Evolutionary conservation across 1,284 basidiomycete species (phyloP), one percentile per base, ranked within the genome.

Genomic region (Melanopsichium pennsylvanicum): DNA sequence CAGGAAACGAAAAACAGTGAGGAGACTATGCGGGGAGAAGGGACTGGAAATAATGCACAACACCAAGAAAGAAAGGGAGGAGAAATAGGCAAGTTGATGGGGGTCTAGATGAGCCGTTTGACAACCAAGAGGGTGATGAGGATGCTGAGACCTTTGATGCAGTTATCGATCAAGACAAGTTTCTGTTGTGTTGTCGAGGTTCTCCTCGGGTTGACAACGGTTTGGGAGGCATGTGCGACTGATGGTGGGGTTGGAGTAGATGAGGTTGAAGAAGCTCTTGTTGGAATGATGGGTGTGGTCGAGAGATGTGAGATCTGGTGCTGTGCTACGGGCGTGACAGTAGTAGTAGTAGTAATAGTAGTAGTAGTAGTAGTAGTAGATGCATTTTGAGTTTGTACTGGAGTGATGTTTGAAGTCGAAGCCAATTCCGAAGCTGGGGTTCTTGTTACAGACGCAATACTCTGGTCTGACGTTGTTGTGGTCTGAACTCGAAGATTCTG

Each of bases 41-140:
- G n/a, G n/a, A n/a, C n/a, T n/a, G n/a, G n/a, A n/a, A 34, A 50
- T 48, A 29, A 26, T 3, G 18, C 10, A 29, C 21, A 21, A 34
- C 35, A 12, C 11, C 9, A 39, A 27, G 10, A n/a, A 19, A 33
- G 31, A 15, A 8, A 40, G 23, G 37, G 33, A 16, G 11, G 26
- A 23, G 10, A 26, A 13, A 26, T 9, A 2, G n/a, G 9, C 13
- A 19, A 18, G 12, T 19, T 27, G 27, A 38, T 12, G n/a, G n/a
- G n/a, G 16, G 32, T 21, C 35, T 52, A 69, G 25, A 69, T 19
- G 32, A 69, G 59, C 23, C 66, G 59, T 33, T 63, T 69, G 48
- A 62, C 27, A 21, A 69, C 25, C 36, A 69, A 55, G 21, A 69
- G 55, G 8, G 66, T 59, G 32, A 69, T 50, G 36, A 69, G 59